These are phyloP conservation scores for Hyaloscypha variabilis DNA, from an alignment of 495 filamentous ascomycete species.

Conservation along the genomic window DNA sequence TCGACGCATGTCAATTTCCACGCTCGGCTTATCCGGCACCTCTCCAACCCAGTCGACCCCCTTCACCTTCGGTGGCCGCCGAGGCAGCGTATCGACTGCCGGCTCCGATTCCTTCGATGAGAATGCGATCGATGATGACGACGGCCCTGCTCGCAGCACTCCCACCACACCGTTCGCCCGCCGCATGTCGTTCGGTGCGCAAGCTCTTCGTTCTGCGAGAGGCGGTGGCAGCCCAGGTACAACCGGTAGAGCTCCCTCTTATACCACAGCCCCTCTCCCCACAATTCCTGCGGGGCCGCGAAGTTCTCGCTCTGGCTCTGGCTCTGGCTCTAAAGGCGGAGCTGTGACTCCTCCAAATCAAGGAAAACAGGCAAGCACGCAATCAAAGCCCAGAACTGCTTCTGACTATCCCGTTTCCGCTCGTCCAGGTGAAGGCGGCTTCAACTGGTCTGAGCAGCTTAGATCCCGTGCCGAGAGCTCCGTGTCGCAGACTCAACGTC, in stretches of 20 bases:
- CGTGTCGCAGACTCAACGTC: slow-evolving; percentile 59
- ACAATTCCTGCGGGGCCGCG: slow-evolving; percentile 38
- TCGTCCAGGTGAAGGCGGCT: slow-evolving; percentile 77
- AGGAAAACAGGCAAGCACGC: slow-evolving; percentile 50
- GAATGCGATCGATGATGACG: slow-evolving; percentile 82
- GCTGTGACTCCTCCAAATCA: slow-evolving; percentile 30
- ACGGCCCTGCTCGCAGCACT: slow-evolving; percentile 48
- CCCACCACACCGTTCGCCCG: slow-evolving; percentile 78
- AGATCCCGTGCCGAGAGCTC: slow-evolving; percentile 84
- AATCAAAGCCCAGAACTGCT: slow-evolving; percentile 54
- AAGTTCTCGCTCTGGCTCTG: slow-evolving; percentile 20
- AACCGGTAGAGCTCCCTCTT: slow-evolving; percentile 47
- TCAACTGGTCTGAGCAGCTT: slow-evolving; percentile 94
- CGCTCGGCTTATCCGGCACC: slow-evolving; percentile 76
- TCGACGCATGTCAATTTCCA: slow-evolving; percentile 86
- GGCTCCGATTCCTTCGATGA: slow-evolving; percentile 82
- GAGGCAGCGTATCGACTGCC: slow-evolving; percentile 75
- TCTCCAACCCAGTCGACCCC: slow-evolving; percentile 65
- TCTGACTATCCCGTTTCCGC: slow-evolving; percentile 57
- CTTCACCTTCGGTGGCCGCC: slow-evolving; percentile 58
- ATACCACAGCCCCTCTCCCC: slow-evolving; percentile 33
- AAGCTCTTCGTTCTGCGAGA: slow-evolving; percentile 66
- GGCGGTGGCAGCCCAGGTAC: slow-evolving; percentile 47
- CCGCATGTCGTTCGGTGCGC: slow-evolving; percentile 88
- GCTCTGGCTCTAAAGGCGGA: slow-evolving; percentile 17